A percentile compares a stretch with the other conserved stretches of the same genome.
Conservation (phyloP, 2,329 filamentous ascomycete genomes). For the Talaromyces piceae region DNA sequence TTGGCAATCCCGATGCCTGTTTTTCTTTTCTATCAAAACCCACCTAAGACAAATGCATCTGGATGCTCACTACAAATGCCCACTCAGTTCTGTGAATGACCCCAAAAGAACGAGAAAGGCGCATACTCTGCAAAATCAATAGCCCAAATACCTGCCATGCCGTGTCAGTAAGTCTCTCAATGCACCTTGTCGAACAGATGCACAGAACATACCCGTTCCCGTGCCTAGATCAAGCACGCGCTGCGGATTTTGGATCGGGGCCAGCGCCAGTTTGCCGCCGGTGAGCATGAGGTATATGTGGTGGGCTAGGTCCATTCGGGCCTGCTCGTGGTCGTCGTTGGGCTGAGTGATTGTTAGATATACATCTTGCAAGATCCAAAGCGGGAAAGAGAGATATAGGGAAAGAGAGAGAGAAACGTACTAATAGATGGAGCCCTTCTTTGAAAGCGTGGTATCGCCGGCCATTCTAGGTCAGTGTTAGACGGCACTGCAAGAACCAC, state of each 20-base stretch:
- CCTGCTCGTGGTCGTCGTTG: slow-evolving; percentile 19
- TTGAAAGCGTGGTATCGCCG: slow-evolving; percentile 22
- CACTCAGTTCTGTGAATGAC: not conserved
- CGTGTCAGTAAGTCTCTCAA: not conserved
- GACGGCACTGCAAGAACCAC: not conserved
- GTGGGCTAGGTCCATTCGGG: slow-evolving; percentile 19
- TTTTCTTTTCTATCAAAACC: no score
- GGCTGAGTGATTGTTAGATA: slow-evolving; percentile 8
- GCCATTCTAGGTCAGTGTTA: slow-evolving; percentile 15
- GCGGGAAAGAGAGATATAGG: not conserved
- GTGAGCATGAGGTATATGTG: slow-evolving; percentile 18
- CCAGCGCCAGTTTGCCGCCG: slow-evolving; percentile 13
- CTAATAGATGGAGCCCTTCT: slow-evolving; percentile 16
- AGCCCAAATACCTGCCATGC: slow-evolving; percentile 27
- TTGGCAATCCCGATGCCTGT: not conserved
- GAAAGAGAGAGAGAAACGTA: slow-evolving; percentile 3
- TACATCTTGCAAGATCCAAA: not conserved
- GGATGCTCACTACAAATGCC: slow-evolving; percentile 18
- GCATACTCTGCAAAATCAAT: slow-evolving; percentile 30
- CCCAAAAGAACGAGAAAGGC: not conserved
- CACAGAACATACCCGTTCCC: slow-evolving; percentile 18
- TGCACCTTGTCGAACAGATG: not conserved
- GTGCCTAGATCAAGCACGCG: slow-evolving; percentile 31
- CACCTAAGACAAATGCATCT: slow-evolving; percentile 22
- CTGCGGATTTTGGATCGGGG: slow-evolving; percentile 13